Evolutionary conservation across 148 eudicot genomes (phyloP).

Genomic region (Diospyros lotus): DNA sequence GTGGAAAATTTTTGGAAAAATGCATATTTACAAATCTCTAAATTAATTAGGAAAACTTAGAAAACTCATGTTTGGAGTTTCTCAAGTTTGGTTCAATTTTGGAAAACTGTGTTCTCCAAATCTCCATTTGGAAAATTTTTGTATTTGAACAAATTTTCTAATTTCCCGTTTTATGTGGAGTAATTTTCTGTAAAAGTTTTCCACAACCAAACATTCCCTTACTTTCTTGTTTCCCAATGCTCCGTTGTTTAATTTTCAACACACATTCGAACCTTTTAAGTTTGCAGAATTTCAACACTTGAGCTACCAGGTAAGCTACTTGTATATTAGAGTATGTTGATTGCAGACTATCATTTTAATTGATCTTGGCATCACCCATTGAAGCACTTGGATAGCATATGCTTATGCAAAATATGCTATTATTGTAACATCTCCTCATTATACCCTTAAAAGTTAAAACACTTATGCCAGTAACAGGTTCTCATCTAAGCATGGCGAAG

Average conservation of each 20-base stretch:
- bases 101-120: too few species aligned
- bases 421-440: not conserved
- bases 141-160: too few species aligned
- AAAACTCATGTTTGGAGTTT: too few species aligned
- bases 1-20: too few species aligned
- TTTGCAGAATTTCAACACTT: not conserved
- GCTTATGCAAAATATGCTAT: not conserved
- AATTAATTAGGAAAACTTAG: too few species aligned
- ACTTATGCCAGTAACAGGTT: not conserved
- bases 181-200: too few species aligned
- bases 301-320: not conserved
- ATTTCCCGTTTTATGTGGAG: too few species aligned
- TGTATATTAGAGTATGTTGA: not conserved
- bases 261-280: not conserved
- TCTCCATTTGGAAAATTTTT: too few species aligned
- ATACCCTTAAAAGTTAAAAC: not conserved
- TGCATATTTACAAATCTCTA: too few species aligned
- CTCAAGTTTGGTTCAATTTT: too few species aligned
- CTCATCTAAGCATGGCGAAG: not conserved
- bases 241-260: not conserved
- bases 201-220: too few species aligned
- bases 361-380: not conserved
- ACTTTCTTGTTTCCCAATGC: too few species aligned
- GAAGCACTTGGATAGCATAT: not conserved
- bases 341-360: not conserved